Base-by-base conservation (phyloP, 176 grass and related monocot genomes). In the Oryza australiensis region DNA sequence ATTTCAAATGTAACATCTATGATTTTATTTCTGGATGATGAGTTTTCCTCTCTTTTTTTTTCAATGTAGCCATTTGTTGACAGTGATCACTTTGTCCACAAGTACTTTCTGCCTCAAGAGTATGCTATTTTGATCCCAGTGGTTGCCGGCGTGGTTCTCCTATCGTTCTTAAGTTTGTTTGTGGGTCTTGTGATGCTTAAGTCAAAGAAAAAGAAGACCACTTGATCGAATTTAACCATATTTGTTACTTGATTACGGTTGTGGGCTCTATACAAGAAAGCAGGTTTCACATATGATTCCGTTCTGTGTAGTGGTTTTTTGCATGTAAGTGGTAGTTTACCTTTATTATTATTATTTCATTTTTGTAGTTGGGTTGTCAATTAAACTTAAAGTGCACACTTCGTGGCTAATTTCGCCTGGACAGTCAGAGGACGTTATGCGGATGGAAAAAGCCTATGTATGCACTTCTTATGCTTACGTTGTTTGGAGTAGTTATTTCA, bases 51-150 rank as follows among this genome's bases (percentile, higher is more conserved):
- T 40, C 23, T 70, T 1, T 93, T 90, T 90, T 34, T 43, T 73
- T 15, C 68, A 6, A 30, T 62, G 69, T 78, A 95, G 95, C 92
- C 90, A 73, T 98, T 98, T 30, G 95, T 95, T 49, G 92, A 98
- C 68, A 91, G 83, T n/a, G 90, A 95, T 27, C 95, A 95, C 75
- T 98, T 98, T 43, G 78, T 91, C 67, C 88, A 95, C 79, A 75
- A 91, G 75, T 93, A 98, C 80, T 95, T 95, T 80, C 87, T 93
- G 33, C 92, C 90, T 27, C 85, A 90, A 78, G 95, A 94, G 76
- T 97, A 87, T 79, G 95, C 95, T 0, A 83, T 94, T 53, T 85
- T 98, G 74, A 92, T 94, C 62, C 92, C 90, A 9, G 89, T 97
- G 14, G 64, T 94, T 77, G 92, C 86, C 1, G 92, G 92, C 20